Conservation (phyloP, 1,139 yeast species). For the Geotrichum fermentans region DNA sequence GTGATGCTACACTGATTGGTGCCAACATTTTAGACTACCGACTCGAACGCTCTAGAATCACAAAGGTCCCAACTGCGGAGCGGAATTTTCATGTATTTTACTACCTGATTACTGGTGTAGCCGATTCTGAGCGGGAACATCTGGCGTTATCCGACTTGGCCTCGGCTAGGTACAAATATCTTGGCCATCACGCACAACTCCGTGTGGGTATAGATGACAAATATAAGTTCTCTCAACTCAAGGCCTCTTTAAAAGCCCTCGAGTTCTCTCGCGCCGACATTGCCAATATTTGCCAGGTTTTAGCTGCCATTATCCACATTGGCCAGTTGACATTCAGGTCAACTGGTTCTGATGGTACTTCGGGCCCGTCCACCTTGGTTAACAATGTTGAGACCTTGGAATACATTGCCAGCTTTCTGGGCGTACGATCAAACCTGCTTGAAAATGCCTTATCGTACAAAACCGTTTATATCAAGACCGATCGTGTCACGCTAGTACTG, state of each 20-base stretch:
- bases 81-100: conserved; percentile 43
- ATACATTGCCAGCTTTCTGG: conserved; percentile 40
- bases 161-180: conserved; percentile 36
- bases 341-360: conserved; percentile 36
- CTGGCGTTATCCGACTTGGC: conserved; percentile 34
- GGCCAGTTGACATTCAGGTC: conserved; percentile 41
- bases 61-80: conserved; percentile 42
- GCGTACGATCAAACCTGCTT: conserved; percentile 40
- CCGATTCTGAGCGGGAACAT: conserved; percentile 39
- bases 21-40: conserved; percentile 40
- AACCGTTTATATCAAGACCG: conserved; percentile 38
- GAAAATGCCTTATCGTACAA: conserved; percentile 40
- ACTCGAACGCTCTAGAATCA: conserved; percentile 40
- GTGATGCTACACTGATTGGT: conserved; percentile 39
- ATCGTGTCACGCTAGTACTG: conserved; percentile 41
- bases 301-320: conserved; percentile 43
- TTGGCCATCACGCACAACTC: conserved; percentile 42
- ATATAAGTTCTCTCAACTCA: conserved; percentile 37
- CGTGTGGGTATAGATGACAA: conserved; percentile 40
- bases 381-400: conserved; percentile 37
- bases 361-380: conserved; percentile 40
- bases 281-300: conserved; percentile 43
- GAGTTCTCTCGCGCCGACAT: conserved; percentile 41
- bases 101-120: conserved; percentile 40
- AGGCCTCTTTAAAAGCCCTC: conserved; percentile 36